These are phyloP conservation scores for Coelastrella sp. DNA, from an alignment of 139 green algal genomes.

Conservation along the genomic window DNA sequence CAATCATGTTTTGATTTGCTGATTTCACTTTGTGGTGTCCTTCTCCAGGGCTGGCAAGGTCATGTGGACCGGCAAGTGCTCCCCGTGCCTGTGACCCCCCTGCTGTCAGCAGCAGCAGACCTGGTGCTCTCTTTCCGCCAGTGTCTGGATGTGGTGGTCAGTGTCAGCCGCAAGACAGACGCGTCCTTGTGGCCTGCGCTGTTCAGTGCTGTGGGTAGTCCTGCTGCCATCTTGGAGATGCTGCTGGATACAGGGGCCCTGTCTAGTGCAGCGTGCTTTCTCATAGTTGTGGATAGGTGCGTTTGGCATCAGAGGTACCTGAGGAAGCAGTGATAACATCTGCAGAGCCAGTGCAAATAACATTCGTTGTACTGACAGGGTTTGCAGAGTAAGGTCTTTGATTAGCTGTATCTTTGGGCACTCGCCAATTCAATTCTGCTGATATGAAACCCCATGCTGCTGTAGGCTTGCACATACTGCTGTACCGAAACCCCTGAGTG, in stretches of 20 bases:
- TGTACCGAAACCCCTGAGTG: too few species aligned
- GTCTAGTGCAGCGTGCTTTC: slow-evolving; percentile 75
- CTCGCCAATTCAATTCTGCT: too few species aligned
- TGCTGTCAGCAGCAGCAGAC: slow-evolving; percentile 77
- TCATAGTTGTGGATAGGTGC: slow-evolving; percentile 84
- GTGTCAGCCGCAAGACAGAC: slow-evolving; percentile 96
- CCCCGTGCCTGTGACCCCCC: slow-evolving; percentile 53
- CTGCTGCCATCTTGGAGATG: slow-evolving; percentile 71
- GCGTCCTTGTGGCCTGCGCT: slow-evolving; percentile 90
- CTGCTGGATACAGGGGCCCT: slow-evolving; percentile 72
- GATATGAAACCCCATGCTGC: too few species aligned
- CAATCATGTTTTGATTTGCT: neutral
- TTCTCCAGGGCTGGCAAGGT: slow-evolving; percentile 42
- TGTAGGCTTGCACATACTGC: too few species aligned
- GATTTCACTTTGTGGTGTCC: neutral
- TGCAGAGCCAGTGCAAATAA: too few species aligned
- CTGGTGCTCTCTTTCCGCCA: slow-evolving; percentile 83
- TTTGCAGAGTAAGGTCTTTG: too few species aligned
- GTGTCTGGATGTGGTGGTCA: slow-evolving; percentile 87
- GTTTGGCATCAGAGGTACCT: too few species aligned
- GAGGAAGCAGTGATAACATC: too few species aligned
- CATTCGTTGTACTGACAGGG: too few species aligned
- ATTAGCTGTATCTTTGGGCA: too few species aligned
- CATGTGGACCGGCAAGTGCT: neutral
- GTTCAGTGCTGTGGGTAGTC: slow-evolving; percentile 89